Base-by-base conservation (phyloP, 2,329 filamentous ascomycete species). In the Verruconis gallopava region DNA sequence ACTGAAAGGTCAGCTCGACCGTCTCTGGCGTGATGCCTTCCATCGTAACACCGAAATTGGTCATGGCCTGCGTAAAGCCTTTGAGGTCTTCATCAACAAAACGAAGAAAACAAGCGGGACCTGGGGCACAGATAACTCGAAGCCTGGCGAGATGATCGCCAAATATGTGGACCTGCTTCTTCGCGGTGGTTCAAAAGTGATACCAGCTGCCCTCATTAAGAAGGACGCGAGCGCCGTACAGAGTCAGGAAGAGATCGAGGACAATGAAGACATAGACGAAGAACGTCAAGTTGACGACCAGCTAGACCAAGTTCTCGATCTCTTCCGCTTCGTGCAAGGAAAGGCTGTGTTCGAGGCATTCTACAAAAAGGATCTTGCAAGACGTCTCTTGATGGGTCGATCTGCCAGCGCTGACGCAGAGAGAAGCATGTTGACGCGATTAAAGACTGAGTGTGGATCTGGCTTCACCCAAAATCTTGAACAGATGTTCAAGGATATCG, bases 401-500 rank as follows among this genome's bases (percentile, higher is more conserved):
- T 95, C 86, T 56, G 88, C 89, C 17, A 95, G 85, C 55, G 83
- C 89, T 43, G 91, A 98, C 60, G 89, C 91, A 0, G 93, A 98
- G 64, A 77, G 88, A 48, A 93, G 82, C 62, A 98, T 98, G 91
- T 72, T 98, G 37, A 72, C 83, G 19, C 85, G 93, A 50, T 70
- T 98, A 20, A 89, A 91, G 63, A 82, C 79, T 50, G 91, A 98
- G 66, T 98, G 91, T 56, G 91, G 91, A 30, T 81, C 84, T 12
- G 83, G 77, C 51, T 96, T 98, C 58, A 98, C 91, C 0, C 88
- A 94, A 56, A 98, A 98, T 54, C 70, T 99, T 0, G 93, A 99
- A 62, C 85, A 89, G 48, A 99, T 99, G 91, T 98, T 99, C 68
- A 94, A 93, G 60, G 91, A 99, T 55, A 85, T 96, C 60, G 88